Base-by-base conservation (phyloP, 805 yeast species). In the Isabelozyma pseudorhagii region DNA sequence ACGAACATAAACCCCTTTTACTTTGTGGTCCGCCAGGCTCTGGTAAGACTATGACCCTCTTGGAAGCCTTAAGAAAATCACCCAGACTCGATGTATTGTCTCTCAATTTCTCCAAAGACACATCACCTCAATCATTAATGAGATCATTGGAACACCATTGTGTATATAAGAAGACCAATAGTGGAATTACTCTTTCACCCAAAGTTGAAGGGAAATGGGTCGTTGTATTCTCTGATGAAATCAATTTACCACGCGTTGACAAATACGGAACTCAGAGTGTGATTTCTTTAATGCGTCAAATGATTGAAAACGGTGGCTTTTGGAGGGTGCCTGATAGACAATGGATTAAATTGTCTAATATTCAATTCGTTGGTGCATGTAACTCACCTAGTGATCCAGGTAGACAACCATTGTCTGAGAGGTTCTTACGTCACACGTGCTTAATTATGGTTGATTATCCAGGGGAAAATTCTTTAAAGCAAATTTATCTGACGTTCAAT, bases 1-100 rank as follows among this genome's bases (percentile, higher is more conserved):
- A 73, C 34, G 80, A 80, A 42, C 84, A 79, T 47, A 69, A 69
- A 39, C 82, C 96, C 0, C 63, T 89, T 14, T 72, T 93, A 27
- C 72, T 93, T 18, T 90, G 97, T 67, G 98, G 98, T 2, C 98
- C 98, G 0, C 97, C 98, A 0, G 98, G 98, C 4, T 87, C 97
- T 0, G 98, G 98, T 50, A 93, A 93, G 62, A 92, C 98, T 0
- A 92, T 93, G 98, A 83, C 92, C 0, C 67, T 93, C 15, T 76
- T 89, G 55, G 81, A 85, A 44, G 84, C 90, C 0, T 62, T 93
- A 40, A 70, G 88, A 42, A 73, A 72, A 47, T 75, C 86, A 0
- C 77, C 84, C 0, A 74, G 78, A 13, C 71, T 82, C 50, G 87
- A 83, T 17, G 69, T 90, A 2, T 75, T 83, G 3, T 81, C 89